A percentile compares a stretch with the other conserved stretches of the same genome.
These are phyloP conservation scores for Colletotrichum sp. DNA, from an alignment of 2,329 filamentous ascomycete genomes.

Conservation along the genomic window DNA sequence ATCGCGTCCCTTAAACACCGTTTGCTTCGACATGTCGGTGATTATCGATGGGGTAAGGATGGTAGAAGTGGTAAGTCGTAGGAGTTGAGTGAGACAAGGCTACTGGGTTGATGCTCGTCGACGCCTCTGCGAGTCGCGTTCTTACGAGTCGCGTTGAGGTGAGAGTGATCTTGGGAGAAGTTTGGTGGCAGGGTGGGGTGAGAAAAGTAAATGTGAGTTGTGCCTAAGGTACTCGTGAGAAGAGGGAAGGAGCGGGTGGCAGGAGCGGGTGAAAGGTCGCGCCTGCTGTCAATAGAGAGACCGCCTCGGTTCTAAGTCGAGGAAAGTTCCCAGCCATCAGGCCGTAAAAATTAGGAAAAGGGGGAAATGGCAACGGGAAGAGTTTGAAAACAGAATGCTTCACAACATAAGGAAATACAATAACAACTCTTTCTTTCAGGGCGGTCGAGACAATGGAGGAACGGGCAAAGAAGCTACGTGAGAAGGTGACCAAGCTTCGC, in stretches of 20 bases:
- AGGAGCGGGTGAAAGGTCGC: not conserved
- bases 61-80: not conserved
- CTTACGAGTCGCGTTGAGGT: not conserved
- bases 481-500: not conserved
- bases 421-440: not conserved
- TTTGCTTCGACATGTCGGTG: slow-evolving; percentile 21
- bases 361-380: not conserved
- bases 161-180: not conserved
- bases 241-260: not conserved
- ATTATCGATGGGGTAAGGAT: not conserved
- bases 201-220: not conserved
- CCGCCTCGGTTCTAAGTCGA: not conserved
- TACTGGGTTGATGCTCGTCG: not conserved
- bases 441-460: not conserved
- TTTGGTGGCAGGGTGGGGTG: not conserved
- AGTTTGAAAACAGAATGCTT: not conserved
- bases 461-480: not conserved
- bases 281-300: not conserved
- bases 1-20: not conserved
- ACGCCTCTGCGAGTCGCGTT: not conserved
- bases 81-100: not conserved
- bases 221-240: not conserved
- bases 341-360: not conserved
- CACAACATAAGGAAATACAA: not conserved
- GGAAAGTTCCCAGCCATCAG: not conserved